Conservation (phyloP, 495 filamentous ascomycete genomes). For the Penicillium alfredii region DNA sequence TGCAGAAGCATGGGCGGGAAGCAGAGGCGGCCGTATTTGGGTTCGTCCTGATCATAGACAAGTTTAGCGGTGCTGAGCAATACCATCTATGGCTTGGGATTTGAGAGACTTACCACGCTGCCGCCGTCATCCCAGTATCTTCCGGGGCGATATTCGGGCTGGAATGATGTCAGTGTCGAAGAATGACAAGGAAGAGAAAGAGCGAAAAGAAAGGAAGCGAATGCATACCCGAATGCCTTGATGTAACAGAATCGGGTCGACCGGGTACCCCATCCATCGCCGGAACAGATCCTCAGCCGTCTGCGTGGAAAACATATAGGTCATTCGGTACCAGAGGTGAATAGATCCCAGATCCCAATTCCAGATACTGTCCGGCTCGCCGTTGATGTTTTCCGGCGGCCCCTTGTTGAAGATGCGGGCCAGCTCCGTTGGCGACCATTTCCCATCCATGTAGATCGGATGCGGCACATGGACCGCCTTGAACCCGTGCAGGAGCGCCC, state of each 20-base stretch:
- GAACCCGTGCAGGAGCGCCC: slow-evolving; percentile 59
- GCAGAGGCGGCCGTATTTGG: slow-evolving; percentile 1
- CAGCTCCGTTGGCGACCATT: slow-evolving; percentile 40
- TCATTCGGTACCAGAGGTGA: slow-evolving; percentile 3
- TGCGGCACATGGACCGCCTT: slow-evolving; percentile 42
- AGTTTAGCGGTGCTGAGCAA: too few species aligned
- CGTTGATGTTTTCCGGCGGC: slow-evolving; percentile 3
- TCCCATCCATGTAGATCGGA: slow-evolving; percentile 58
- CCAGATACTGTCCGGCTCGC: slow-evolving; percentile 9
- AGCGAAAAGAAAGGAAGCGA: background rate
- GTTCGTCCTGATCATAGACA: slow-evolving; percentile 1
- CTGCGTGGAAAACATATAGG: slow-evolving; percentile 6
- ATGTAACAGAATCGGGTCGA: background rate
- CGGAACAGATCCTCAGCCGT: slow-evolving; percentile 2
- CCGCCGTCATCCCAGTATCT: slow-evolving; percentile 5
- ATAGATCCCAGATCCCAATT: slow-evolving; percentile 11
- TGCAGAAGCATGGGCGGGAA: slow-evolving; percentile 3
- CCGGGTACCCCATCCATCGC: background rate
- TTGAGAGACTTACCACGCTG: background rate
- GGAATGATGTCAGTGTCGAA: too few species aligned
- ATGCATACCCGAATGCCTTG: background rate
- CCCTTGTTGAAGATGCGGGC: slow-evolving; percentile 56
- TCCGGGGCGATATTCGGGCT: slow-evolving; percentile 3
- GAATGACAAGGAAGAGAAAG: background rate
- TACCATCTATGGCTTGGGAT: too few species aligned